Percentiles rank a stretch among this genome's conserved stretches.
phyloP scores from a whole-genome alignment of 2,329 filamentous ascomycete genomes.

The Fusarium stilboides region DNA sequence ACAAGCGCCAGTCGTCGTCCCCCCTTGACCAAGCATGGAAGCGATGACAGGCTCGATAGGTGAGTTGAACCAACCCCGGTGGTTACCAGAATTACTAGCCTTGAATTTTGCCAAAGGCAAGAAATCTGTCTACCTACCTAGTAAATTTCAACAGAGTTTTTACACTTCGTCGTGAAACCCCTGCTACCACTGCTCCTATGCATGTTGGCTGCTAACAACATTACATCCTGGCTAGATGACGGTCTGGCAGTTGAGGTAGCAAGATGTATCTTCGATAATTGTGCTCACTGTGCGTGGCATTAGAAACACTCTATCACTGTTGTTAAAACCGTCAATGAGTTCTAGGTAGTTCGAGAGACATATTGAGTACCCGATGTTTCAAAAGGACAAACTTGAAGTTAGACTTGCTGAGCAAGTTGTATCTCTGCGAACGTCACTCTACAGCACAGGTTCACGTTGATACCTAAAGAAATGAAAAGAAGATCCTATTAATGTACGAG shows the following conservation, averaged over 20 bases:
- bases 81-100: too few species aligned
- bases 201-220: constrained; percentile 13
- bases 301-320: fast-evolving
- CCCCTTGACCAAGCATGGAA: too few species aligned
- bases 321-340: constrained; percentile 1
- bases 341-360: background rate
- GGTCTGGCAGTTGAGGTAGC: background rate
- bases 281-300: background rate
- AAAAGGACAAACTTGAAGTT: background rate
- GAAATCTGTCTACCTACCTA: too few species aligned
- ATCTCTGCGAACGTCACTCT: background rate
- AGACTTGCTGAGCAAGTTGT: too few species aligned
- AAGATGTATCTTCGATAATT: background rate
- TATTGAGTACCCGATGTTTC: background rate
- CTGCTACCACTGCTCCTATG: constrained; percentile 4
- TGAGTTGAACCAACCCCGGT: too few species aligned
- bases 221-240: background rate
- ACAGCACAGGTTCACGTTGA: background rate
- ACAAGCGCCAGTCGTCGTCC: too few species aligned
- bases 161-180: constrained; percentile 4
- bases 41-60: too few species aligned
- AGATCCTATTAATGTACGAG: background rate
- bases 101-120: too few species aligned
- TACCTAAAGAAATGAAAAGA: background rate
- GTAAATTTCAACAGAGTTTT: too few species aligned